Percentiles rank a stretch among this genome's conserved stretches.
phyloP scores from a whole-genome alignment of 140 eudicot genomes.

The Anethum foeniculum region DNA sequence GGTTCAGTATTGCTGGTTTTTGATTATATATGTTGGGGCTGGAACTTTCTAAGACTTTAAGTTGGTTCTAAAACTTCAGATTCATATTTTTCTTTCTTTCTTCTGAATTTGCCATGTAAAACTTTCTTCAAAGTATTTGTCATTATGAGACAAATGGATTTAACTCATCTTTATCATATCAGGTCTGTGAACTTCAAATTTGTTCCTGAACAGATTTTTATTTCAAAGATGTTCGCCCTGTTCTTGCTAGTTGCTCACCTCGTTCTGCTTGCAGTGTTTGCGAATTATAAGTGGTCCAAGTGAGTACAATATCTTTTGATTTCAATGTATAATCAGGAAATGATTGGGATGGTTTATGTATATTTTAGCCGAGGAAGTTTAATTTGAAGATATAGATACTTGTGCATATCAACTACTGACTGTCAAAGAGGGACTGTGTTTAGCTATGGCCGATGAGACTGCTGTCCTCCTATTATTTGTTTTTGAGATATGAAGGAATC shows the following conservation, averaged over 20 bases:
- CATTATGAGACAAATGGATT: background rate
- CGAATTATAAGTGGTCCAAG: constrained; percentile 93
- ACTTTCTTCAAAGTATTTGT: constrained; percentile 1
- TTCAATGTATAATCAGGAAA: background rate
- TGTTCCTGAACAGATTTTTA: constrained; percentile 73
- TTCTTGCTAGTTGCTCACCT: constrained; percentile 61
- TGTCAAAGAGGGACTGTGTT: background rate
- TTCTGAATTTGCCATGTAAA: background rate
- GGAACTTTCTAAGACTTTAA: background rate
- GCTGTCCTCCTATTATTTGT: background rate
- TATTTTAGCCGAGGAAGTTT: background rate
- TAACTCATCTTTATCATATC: constrained; percentile 20
- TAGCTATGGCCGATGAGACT: background rate
- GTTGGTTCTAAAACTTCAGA: background rate
- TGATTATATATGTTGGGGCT: background rate
- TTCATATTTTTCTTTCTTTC: background rate
- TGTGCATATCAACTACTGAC: background rate
- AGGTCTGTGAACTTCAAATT: constrained; percentile 99
- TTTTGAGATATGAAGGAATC: background rate
- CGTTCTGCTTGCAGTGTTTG: constrained; percentile 47
- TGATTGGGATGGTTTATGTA: background rate
- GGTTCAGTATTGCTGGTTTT: background rate
- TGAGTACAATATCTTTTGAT: constrained; percentile 31
- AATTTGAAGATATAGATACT: background rate
- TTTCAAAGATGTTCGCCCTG: constrained; percentile 66